Percentiles rank a stretch among this genome's conserved stretches.
Conservation (phyloP, 192 early-diverging fungal genomes). For the Neocallimastix lanati region DNA sequence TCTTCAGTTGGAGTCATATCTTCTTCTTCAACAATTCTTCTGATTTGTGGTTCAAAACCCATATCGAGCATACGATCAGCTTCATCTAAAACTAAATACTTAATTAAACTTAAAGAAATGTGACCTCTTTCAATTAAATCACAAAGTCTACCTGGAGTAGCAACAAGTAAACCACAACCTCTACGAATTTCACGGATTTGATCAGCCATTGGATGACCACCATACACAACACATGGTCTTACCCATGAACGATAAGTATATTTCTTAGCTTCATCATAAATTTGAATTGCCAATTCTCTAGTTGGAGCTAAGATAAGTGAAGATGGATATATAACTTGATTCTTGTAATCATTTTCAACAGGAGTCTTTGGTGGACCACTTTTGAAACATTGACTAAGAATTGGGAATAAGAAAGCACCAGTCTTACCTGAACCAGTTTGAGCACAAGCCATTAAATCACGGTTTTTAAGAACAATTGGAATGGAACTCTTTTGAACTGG, state of each 20-base stretch:
- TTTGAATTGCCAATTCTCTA: slow-evolving; percentile 83
- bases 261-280: slow-evolving; percentile 16
- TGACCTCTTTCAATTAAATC: slow-evolving; percentile 73
- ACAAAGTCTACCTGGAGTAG: slow-evolving; percentile 81
- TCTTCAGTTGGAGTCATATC: slow-evolving; percentile 54
- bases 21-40: slow-evolving; percentile 63
- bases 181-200: slow-evolving; percentile 77
- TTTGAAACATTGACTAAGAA: slow-evolving; percentile 77
- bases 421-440: slow-evolving; percentile 95
- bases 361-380: slow-evolving; percentile 27
- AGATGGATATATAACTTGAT: slow-evolving; percentile 31
- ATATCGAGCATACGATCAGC: slow-evolving; percentile 91
- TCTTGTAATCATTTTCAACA: slow-evolving; percentile 14
- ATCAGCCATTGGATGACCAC: slow-evolving; percentile 76
- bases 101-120: slow-evolving; percentile 52
- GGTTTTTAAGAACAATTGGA: slow-evolving; percentile 50
- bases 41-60: slow-evolving; percentile 90
- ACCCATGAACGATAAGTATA: slow-evolving; percentile 39
- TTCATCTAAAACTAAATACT: slow-evolving; percentile 83
- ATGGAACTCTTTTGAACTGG: slow-evolving; percentile 91
- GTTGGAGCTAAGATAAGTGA: slow-evolving; percentile 84
- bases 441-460: slow-evolving; percentile 97
- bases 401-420: slow-evolving; percentile 93
- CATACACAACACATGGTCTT: slow-evolving; percentile 80
- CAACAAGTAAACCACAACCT: slow-evolving; percentile 80